phyloP scores from a whole-genome alignment of 2,329 filamentous ascomycete species.

The Nakataea oryzae region DNA sequence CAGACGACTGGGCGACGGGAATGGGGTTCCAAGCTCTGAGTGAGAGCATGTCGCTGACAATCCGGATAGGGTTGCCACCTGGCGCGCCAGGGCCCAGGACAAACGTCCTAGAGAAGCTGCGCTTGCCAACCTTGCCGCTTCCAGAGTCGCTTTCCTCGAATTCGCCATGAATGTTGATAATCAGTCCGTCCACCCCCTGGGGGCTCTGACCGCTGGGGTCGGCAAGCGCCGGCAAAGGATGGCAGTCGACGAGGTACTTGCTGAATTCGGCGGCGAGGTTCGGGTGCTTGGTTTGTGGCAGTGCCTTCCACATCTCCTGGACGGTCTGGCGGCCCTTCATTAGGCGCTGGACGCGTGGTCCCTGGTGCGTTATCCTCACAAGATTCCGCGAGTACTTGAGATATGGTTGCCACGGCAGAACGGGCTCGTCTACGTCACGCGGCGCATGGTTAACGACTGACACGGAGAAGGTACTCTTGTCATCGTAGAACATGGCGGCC shows the following conservation, averaged over 20 bases:
- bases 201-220: constrained; percentile 56
- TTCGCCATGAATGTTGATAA: constrained; percentile 72
- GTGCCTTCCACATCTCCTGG: constrained; percentile 52
- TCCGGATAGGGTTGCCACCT: constrained; percentile 53
- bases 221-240: constrained; percentile 58
- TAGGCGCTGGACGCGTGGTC: constrained; percentile 49
- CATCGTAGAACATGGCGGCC: constrained; percentile 62
- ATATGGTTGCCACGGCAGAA: constrained; percentile 61
- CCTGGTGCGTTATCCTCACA: constrained; percentile 50
- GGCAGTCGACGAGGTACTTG: constrained; percentile 78
- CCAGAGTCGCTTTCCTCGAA: constrained; percentile 62
- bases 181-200: constrained; percentile 64
- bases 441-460: constrained; percentile 54
- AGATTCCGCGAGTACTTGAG: constrained; percentile 72
- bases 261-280: constrained; percentile 53
- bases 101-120: constrained; percentile 76
- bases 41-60: constrained; percentile 70
- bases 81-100: constrained; percentile 65
- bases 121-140: constrained; percentile 47
- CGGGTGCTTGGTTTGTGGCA: constrained; percentile 68
- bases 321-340: constrained; percentile 57
- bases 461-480: constrained; percentile 63
- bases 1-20: constrained; percentile 25
- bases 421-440: constrained; percentile 29
- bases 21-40: constrained; percentile 54